Conservation (phyloP, 495 filamentous ascomycete genomes). For the Margaritispora aquatica region DNA sequence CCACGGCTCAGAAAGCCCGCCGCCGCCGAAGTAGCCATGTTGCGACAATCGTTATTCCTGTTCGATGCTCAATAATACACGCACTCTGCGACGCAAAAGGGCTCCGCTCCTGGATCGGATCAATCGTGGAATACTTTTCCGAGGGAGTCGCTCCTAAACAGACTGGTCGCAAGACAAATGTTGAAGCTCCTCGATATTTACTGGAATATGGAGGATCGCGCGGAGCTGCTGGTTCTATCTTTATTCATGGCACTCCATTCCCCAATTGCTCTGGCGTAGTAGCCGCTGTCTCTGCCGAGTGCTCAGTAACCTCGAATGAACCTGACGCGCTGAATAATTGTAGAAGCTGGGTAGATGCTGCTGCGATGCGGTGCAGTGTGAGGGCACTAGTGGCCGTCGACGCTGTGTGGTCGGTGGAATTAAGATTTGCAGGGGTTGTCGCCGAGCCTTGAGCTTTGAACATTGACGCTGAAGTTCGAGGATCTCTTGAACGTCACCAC, state of each 20-base stretch:
- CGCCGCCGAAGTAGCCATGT: constrained; percentile 49
- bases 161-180: neutral
- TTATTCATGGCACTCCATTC: constrained; percentile 21
- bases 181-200: neutral
- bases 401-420: neutral
- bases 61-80: too few species aligned
- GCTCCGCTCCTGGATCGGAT: too few species aligned
- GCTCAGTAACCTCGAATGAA: neutral
- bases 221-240: constrained; percentile 12
- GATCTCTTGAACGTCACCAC: constrained; percentile 9
- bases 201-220: neutral
- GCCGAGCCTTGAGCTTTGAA: neutral
- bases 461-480: neutral
- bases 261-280: constrained; percentile 8
- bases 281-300: neutral
- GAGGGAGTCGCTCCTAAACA: neutral
- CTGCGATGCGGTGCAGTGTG: neutral
- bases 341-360: constrained; percentile 1
- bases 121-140: neutral
- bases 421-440: constrained; percentile 10
- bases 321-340: constrained; percentile 1
- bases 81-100: too few species aligned
- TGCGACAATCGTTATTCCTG: neutral
- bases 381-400: constrained; percentile 7
- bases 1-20: constrained; percentile 56